A percentile compares a stretch with the other conserved stretches of the same genome.
phyloP scores from a whole-genome alignment of 169 alveolate species.

The Babesia caballi region DNA sequence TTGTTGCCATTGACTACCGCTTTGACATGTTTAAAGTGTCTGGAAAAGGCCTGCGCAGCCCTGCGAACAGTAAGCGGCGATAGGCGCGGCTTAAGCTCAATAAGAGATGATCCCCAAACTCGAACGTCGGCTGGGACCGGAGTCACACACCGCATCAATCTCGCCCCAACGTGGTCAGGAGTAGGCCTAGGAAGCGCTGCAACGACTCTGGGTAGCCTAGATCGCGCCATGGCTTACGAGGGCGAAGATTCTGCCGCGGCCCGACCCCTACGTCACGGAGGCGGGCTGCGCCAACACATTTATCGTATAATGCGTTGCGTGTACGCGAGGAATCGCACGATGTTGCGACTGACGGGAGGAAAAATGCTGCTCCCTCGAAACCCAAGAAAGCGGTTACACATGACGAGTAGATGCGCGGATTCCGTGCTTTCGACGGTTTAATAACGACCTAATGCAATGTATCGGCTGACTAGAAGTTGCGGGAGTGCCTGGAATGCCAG shows the following conservation, averaged over 20 bases:
- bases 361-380: too few relatives aligned
- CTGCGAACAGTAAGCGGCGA: background rate
- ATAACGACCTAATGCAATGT: background rate
- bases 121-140: slow-evolving; percentile 40
- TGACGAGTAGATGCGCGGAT: background rate
- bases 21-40: slow-evolving; percentile 26
- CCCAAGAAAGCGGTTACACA: slow-evolving; percentile 13
- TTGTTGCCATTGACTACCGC: slow-evolving; percentile 16
- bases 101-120: slow-evolving; percentile 65
- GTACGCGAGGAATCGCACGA: too few relatives aligned
- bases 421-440: background rate
- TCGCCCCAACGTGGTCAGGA: background rate
- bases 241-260: too few relatives aligned
- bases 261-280: too few relatives aligned
- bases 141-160: slow-evolving; percentile 7
- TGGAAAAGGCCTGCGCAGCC: background rate
- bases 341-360: too few relatives aligned
- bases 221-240: slow-evolving; percentile 19
- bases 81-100: slow-evolving; percentile 31
- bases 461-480: background rate
- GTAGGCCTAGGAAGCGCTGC: background rate
- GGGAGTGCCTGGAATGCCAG: background rate
- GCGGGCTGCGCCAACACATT: too few relatives aligned
- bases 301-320: too few relatives aligned
- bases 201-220: background rate